Percentiles rank a stretch among this genome's conserved stretches.
Evolutionary conservation across 2,329 filamentous ascomycete genomes (phyloP).

Genomic region (Sporothrix inflata): DNA sequence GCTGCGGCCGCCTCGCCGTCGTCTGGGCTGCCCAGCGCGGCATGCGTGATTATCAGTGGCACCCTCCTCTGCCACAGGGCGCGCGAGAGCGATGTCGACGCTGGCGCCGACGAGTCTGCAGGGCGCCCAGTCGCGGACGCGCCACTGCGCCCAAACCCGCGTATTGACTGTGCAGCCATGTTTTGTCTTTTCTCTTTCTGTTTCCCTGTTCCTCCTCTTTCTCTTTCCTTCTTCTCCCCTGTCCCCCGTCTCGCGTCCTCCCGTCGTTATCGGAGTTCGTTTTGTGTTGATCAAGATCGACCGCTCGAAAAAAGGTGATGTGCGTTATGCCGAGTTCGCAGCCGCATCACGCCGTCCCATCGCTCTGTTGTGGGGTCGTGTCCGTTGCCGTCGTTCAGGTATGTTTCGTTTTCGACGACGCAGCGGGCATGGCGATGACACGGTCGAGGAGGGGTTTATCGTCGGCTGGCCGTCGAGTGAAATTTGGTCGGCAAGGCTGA

Average conservation of each 20-base stretch:
- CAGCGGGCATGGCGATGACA: neutral
- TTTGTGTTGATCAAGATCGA: neutral
- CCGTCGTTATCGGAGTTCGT: neutral
- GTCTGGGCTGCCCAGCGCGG: constrained; percentile 36
- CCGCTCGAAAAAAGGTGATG: neutral
- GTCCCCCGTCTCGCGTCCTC: neutral
- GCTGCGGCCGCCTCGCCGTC: neutral
- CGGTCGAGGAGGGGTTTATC: neutral
- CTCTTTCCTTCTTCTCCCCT: neutral
- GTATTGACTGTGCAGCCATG: neutral
- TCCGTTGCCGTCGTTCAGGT: neutral
- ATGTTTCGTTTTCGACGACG: neutral
- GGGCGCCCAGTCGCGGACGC: neutral
- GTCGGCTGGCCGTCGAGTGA: neutral
- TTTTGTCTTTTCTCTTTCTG: neutral
- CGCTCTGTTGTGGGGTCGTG: neutral
- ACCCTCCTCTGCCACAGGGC: constrained; percentile 59
- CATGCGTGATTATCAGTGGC: constrained; percentile 59
- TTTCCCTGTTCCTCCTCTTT: neutral
- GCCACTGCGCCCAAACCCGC: neutral
- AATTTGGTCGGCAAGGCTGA: neutral
- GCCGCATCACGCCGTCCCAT: neutral
- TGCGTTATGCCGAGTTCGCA: neutral
- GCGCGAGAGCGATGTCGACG: constrained; percentile 43
- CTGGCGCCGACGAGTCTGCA: neutral